A percentile compares a stretch with the other conserved stretches of the same genome.
phyloP scores from a whole-genome alignment of 495 filamentous ascomycete genomes.

The Talaromyces adpressus region DNA sequence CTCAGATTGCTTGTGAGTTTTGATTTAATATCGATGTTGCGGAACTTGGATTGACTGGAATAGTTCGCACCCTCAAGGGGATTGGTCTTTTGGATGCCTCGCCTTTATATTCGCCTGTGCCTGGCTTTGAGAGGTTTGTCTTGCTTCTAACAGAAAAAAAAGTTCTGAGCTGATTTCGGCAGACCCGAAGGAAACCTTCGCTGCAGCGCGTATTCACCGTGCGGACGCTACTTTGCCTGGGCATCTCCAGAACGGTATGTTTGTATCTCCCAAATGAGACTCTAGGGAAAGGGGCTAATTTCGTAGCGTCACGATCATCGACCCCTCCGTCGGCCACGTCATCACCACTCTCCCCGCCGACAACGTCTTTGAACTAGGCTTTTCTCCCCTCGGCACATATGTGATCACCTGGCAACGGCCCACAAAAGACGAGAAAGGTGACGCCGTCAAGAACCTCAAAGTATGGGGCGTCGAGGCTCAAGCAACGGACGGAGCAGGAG shows the following conservation, averaged over 20 bases:
- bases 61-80: slow-evolving; percentile 88
- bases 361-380: slow-evolving; percentile 88
- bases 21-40: neutral
- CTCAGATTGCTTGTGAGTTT: slow-evolving; percentile 79
- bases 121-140: slow-evolving; percentile 66
- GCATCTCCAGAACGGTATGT: slow-evolving; percentile 73
- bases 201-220: slow-evolving; percentile 90
- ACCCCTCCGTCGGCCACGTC: slow-evolving; percentile 72
- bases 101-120: slow-evolving; percentile 77
- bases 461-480: slow-evolving; percentile 78
- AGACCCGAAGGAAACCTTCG: slow-evolving; percentile 90
- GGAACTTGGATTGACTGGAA: slow-evolving; percentile 13
- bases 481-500: slow-evolving; percentile 33
- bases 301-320: slow-evolving; percentile 70
- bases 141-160: neutral
- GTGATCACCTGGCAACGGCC: slow-evolving; percentile 95
- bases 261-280: neutral
- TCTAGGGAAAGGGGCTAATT: neutral
- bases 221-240: slow-evolving; percentile 93
- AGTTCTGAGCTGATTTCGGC: slow-evolving; percentile 17
- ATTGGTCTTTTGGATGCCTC: slow-evolving; percentile 88
- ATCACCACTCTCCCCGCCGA: slow-evolving; percentile 66
- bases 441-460: slow-evolving; percentile 92
- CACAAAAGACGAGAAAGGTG: slow-evolving; percentile 84
- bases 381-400: slow-evolving; percentile 86